Percentiles rank a stretch among this genome's conserved stretches.
These are phyloP conservation scores for Hyphopichia fennica DNA, from an alignment of 1,139 yeast genomes.

Conservation along the genomic window DNA sequence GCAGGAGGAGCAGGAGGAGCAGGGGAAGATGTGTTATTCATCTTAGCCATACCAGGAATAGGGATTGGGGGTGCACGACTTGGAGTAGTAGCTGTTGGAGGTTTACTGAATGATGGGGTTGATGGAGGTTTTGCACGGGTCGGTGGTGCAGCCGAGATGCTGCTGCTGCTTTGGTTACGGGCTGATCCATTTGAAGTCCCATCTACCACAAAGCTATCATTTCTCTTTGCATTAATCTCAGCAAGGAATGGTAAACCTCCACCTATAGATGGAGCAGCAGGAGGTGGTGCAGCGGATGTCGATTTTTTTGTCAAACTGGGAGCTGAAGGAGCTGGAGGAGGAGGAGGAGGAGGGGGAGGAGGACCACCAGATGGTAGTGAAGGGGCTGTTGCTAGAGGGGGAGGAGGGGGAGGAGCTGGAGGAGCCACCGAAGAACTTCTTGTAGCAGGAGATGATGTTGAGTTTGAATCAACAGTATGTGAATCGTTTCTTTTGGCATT, in stretches of 20 bases:
- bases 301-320: conserved; percentile 4
- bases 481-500: conserved; percentile 54
- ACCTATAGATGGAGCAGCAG: conserved; percentile 16
- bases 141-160: neutral
- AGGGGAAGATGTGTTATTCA: conserved; percentile 12
- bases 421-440: conserved; percentile 3
- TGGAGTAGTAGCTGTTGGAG: conserved; percentile 16
- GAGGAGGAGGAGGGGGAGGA: conserved; percentile 12
- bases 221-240: conserved; percentile 41
- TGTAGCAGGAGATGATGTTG: conserved; percentile 8
- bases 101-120: conserved; percentile 6
- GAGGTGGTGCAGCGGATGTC: conserved; percentile 2
- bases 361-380: conserved; percentile 26
- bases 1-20: conserved; percentile 15
- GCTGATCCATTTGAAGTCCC: conserved; percentile 19
- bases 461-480: conserved; percentile 54
- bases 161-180: conserved; percentile 9
- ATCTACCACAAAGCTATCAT: conserved; percentile 37
- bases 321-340: conserved; percentile 19
- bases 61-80: conserved; percentile 13
- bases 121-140: conserved; percentile 15
- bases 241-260: conserved; percentile 44
- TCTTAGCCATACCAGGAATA: conserved; percentile 9
- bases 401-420: conserved; percentile 10
- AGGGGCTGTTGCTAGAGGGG: conserved; percentile 11